phyloP scores from a whole-genome alignment of 345 rosid genomes.

The Eucalyptus cladocalyx region DNA sequence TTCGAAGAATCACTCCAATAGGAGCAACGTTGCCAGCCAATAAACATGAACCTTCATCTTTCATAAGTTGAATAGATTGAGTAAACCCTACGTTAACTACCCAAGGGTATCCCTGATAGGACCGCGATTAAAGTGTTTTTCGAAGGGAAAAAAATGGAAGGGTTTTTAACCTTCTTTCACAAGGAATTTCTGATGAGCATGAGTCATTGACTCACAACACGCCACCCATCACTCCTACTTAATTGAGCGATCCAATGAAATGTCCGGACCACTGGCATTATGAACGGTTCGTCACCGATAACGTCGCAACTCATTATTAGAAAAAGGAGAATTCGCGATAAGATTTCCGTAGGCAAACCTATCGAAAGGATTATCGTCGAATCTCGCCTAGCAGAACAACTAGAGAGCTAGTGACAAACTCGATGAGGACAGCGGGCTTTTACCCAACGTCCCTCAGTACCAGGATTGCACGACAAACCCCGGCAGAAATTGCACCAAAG shows the following conservation, averaged over 20 bases:
- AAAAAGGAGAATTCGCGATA: too few species aligned
- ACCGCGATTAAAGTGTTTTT: neutral
- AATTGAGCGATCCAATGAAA: too few species aligned
- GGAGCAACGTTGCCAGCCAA: neutral
- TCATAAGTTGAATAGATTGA: neutral
- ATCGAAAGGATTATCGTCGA: too few species aligned
- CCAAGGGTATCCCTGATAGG: neutral
- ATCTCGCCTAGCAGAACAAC: too few species aligned
- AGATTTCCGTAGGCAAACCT: fast-evolving
- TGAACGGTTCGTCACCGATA: fast-evolving
- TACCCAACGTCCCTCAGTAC: too few species aligned
- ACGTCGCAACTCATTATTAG: too few species aligned
- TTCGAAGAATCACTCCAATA: neutral
- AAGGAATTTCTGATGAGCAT: too few species aligned
- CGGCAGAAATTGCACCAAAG: neutral
- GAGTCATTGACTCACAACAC: too few species aligned
- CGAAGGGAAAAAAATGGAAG: neutral
- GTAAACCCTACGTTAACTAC: neutral
- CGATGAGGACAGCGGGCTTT: too few species aligned
- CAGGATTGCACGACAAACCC: too few species aligned
- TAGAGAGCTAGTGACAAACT: too few species aligned
- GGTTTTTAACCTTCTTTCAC: neutral
- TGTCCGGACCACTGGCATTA: fast-evolving
- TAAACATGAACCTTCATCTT: neutral
- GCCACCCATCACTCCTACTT: too few species aligned